Evolutionary conservation across 306 rosid genomes (phyloP).

Genomic region (Hippophae rhamnoides): DNA sequence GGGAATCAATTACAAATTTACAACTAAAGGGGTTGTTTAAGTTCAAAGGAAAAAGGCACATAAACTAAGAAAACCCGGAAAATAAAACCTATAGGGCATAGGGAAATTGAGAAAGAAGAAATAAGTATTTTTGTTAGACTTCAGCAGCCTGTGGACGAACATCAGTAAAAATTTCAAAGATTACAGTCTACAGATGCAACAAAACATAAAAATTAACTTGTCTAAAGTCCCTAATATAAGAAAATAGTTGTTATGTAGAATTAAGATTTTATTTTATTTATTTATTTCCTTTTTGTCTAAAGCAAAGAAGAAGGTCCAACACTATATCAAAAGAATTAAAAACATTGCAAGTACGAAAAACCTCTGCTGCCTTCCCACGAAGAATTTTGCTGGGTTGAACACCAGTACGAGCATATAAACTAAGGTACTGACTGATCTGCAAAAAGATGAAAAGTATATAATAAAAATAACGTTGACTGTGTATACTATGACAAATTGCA

Average conservation of each 20-base stretch:
- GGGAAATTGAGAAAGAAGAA: neutral
- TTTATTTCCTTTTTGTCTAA: neutral
- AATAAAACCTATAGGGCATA: neutral
- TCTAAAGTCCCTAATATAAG: too few species aligned
- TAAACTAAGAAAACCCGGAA: neutral
- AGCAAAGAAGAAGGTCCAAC: neutral
- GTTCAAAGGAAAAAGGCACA: neutral
- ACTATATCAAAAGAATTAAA: neutral
- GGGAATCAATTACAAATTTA: neutral
- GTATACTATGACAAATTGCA: neutral
- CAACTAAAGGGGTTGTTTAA: slow-evolving; percentile 1
- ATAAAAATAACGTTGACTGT: neutral
- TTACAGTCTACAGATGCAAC: neutral
- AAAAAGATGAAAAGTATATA: slow-evolving; percentile 1
- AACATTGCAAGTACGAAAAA: slow-evolving; percentile 23
- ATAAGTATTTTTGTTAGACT: neutral
- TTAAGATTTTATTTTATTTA: too few species aligned
- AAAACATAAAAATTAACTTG: neutral
- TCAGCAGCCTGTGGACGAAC: neutral
- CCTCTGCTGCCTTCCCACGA: slow-evolving; percentile 75
- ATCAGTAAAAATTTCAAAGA: slow-evolving; percentile 1
- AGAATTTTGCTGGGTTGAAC: slow-evolving; percentile 70
- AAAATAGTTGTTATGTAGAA: too few species aligned
- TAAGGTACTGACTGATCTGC: slow-evolving; percentile 80
- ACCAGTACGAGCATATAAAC: slow-evolving; percentile 61